Conservation (phyloP, 805 yeast genomes). For the Barnettozyma botsteinii region DNA sequence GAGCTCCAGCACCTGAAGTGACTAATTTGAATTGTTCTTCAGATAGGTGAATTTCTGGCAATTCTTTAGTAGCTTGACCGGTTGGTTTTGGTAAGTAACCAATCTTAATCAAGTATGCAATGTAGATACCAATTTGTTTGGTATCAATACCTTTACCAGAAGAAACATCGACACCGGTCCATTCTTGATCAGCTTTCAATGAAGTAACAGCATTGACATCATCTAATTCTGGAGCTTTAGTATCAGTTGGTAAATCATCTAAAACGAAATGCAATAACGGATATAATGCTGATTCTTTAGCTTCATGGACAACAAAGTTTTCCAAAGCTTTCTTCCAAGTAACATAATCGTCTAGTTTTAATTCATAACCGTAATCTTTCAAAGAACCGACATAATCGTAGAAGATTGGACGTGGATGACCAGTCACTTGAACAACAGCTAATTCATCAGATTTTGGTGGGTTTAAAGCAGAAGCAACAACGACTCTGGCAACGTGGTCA, state of each 20-base stretch:
- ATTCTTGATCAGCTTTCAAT: constrained; percentile 51
- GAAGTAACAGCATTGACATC: constrained; percentile 77
- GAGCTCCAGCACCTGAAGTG: constrained; percentile 65
- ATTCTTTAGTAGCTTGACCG: constrained; percentile 29
- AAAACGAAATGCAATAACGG: constrained; percentile 92
- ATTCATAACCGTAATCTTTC: constrained; percentile 65
- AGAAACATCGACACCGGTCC: constrained; percentile 64
- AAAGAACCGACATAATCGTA: constrained; percentile 67
- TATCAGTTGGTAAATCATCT: constrained; percentile 83
- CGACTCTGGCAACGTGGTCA: constrained; percentile 93
- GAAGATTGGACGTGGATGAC: constrained; percentile 87
- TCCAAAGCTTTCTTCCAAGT: constrained; percentile 78
- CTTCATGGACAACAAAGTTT: constrained; percentile 64
- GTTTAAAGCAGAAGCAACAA: constrained; percentile 73
- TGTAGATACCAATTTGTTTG: constrained; percentile 64
- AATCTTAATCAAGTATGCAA: constrained; percentile 70
- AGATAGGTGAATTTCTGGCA: constrained; percentile 55
- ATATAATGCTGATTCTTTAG: constrained; percentile 80
- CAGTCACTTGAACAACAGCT: constrained; percentile 92
- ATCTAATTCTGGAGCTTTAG: constrained; percentile 94
- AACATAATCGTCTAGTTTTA: constrained; percentile 58
- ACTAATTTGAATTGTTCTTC: constrained; percentile 53
- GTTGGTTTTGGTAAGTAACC: constrained; percentile 74
- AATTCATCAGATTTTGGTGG: constrained; percentile 53
- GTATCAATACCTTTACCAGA: constrained; percentile 71